Evolutionary conservation across 1,284 basidiomycete species (phyloP).

Genomic region (Megacollybia platyphylla): DNA sequence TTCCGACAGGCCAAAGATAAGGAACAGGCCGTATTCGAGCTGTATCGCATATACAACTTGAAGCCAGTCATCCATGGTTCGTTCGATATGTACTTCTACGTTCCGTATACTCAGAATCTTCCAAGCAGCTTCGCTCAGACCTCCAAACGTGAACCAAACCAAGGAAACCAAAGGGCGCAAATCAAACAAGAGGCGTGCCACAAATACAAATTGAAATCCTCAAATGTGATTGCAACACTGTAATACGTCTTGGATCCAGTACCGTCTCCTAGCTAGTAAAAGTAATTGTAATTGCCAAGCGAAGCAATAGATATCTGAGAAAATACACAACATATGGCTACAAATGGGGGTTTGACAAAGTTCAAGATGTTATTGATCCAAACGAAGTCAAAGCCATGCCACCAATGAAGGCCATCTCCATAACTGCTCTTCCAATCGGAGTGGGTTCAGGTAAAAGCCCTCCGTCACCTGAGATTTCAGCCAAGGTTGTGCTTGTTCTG

Average conservation of each 20-base stretch:
- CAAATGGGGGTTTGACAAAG: not conserved
- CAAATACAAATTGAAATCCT: no score
- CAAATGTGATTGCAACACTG: no score
- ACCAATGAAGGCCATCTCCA: constrained; percentile 76
- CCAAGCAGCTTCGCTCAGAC: constrained; percentile 34
- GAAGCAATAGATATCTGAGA: not conserved
- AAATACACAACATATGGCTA: not conserved
- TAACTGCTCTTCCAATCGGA: constrained; percentile 59
- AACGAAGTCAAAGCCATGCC: constrained; percentile 68
- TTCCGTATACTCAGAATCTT: not conserved
- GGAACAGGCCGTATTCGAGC: constrained; percentile 84
- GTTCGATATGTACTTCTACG: constrained; percentile 7
- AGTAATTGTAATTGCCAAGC: not conserved
- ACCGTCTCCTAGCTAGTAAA: not conserved
- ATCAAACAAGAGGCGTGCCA: constrained; percentile 21
- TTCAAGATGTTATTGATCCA: constrained; percentile 14
- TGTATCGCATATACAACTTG: constrained; percentile 70
- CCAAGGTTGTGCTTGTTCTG: constrained; percentile 1
- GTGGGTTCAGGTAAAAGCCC: constrained; percentile 27
- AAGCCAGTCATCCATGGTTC: constrained; percentile 50
- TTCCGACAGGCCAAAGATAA: constrained; percentile 59
- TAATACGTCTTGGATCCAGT: no score
- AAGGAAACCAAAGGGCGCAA: constrained; percentile 42
- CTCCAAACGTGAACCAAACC: constrained; percentile 32
- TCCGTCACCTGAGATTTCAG: constrained; percentile 8